phyloP scores from a whole-genome alignment of 2,329 filamentous ascomycete genomes.

The Fusarium virguliforme region DNA sequence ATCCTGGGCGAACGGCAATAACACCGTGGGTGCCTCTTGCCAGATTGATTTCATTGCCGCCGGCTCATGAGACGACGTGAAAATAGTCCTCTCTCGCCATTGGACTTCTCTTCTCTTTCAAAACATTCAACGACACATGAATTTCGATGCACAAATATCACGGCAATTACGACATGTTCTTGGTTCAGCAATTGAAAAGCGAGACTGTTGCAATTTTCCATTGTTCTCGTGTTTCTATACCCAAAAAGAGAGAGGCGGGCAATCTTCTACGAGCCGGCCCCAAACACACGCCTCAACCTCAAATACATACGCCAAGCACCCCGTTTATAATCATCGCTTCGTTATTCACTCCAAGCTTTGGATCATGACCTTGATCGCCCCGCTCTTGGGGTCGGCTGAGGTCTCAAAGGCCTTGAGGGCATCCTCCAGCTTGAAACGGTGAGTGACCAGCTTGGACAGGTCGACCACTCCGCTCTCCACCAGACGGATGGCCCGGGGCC shows the following conservation, averaged over 20 bases:
- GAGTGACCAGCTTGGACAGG: slow-evolving; percentile 86
- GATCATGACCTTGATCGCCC: slow-evolving; percentile 98
- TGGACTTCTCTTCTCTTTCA: not conserved
- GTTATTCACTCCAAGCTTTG: slow-evolving; percentile 73
- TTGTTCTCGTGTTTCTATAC: slow-evolving; percentile 45
- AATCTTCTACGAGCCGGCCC: slow-evolving; percentile 29
- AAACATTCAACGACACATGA: not conserved
- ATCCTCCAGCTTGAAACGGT: slow-evolving; percentile 88
- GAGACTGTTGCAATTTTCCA: slow-evolving; percentile 19
- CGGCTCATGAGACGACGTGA: slow-evolving; percentile 3
- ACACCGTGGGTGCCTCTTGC: slow-evolving; percentile 22
- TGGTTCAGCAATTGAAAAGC: not conserved
- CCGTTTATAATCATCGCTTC: slow-evolving; percentile 32
- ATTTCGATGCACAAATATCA: not conserved
- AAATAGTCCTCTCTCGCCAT: not conserved
- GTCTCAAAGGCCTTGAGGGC: slow-evolving; percentile 92
- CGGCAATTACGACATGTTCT: not conserved
- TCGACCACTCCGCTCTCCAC: slow-evolving; percentile 89
- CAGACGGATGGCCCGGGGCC: slow-evolving; percentile 92
- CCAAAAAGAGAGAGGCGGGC: slow-evolving; percentile 28
- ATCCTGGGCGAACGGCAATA: slow-evolving; percentile 41
- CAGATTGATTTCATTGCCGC: slow-evolving; percentile 3
- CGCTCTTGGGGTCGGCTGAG: slow-evolving; percentile 88
- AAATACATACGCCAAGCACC: slow-evolving; percentile 49
- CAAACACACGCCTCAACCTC: slow-evolving; percentile 42